Conservation (phyloP, 2,329 filamentous ascomycete genomes). For the Balansia obtecta region DNA sequence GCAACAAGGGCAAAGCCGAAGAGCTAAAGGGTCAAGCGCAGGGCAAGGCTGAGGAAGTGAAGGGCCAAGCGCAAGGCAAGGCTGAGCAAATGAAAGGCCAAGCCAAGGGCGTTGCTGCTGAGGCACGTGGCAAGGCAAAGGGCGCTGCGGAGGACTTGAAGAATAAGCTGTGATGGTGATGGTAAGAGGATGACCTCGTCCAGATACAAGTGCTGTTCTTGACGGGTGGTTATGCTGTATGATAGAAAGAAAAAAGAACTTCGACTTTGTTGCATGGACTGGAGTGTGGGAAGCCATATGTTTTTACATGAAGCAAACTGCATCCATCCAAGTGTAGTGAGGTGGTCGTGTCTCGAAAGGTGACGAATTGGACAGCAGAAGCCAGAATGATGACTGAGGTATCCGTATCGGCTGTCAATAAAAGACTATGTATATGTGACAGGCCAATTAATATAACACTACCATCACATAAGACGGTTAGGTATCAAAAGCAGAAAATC, state of each 20-base stretch:
- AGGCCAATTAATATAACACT: too few relatives aligned
- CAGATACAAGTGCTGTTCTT: background rate
- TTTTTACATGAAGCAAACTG: background rate
- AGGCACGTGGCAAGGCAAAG: constrained; percentile 25
- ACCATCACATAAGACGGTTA: too few relatives aligned
- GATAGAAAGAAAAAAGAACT: background rate
- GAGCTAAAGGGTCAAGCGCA: constrained; percentile 21
- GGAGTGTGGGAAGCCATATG: background rate
- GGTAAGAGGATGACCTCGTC: background rate
- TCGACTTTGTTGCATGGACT: background rate
- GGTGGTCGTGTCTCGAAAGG: constrained; percentile 25
- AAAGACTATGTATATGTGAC: too few relatives aligned
- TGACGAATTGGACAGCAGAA: too few relatives aligned
- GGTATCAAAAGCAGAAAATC: too few relatives aligned
- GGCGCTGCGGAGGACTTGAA: constrained; percentile 26
- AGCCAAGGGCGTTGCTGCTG: constrained; percentile 25
- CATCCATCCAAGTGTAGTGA: constrained; percentile 9
- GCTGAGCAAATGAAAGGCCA: constrained; percentile 21
- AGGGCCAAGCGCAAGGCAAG: constrained; percentile 21
- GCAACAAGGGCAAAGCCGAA: constrained; percentile 22
- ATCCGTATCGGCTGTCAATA: too few relatives aligned
- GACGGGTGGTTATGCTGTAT: background rate
- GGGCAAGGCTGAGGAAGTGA: constrained; percentile 19
- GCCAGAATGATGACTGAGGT: too few relatives aligned
- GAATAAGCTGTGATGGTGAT: constrained; percentile 3